A percentile compares a stretch with the other conserved stretches of the same genome.
Evolutionary conservation across 148 eudicot species (phyloP).

Genomic region (Pouteria glomerata): DNA sequence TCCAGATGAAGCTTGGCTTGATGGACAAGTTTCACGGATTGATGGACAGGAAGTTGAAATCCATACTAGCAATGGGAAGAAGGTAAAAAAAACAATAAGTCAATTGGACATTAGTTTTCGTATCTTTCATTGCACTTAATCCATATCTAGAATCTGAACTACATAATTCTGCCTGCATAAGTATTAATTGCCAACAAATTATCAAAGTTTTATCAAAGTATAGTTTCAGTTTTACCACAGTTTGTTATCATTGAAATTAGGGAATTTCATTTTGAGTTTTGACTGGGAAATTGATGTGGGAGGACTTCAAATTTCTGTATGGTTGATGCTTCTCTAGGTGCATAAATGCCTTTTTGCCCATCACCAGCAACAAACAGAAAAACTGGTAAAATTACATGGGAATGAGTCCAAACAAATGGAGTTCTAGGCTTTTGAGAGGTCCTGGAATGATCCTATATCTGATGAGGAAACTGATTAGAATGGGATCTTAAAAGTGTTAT

Average conservation of each 20-base stretch:
- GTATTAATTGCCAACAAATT: not conserved
- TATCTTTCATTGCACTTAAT: slow-evolving; percentile 1
- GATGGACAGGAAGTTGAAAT: slow-evolving; percentile 41
- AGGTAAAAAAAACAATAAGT: slow-evolving; percentile 23
- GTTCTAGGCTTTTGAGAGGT: not conserved
- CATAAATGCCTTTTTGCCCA: not conserved
- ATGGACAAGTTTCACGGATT: slow-evolving; percentile 47
- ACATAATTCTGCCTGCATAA: not conserved
- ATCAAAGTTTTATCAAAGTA: not conserved
- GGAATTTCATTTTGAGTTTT: not conserved
- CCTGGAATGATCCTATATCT: not conserved
- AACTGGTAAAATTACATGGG: not conserved
- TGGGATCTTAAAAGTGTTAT: not conserved
- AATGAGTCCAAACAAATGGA: not conserved
- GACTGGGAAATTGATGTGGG: not conserved
- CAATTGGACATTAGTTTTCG: not conserved
- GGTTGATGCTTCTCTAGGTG: not conserved
- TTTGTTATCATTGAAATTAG: not conserved
- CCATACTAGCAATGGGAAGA: slow-evolving; percentile 36
- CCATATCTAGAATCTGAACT: not conserved
- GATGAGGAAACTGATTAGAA: not conserved
- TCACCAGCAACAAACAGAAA: slow-evolving; percentile 3
- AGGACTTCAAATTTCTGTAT: not conserved
- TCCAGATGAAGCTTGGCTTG: slow-evolving; percentile 45
- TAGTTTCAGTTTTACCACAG: not conserved